These are phyloP conservation scores for Cladobotryum mycophilum DNA, from an alignment of 2,329 filamentous ascomycete genomes.

Conservation along the genomic window DNA sequence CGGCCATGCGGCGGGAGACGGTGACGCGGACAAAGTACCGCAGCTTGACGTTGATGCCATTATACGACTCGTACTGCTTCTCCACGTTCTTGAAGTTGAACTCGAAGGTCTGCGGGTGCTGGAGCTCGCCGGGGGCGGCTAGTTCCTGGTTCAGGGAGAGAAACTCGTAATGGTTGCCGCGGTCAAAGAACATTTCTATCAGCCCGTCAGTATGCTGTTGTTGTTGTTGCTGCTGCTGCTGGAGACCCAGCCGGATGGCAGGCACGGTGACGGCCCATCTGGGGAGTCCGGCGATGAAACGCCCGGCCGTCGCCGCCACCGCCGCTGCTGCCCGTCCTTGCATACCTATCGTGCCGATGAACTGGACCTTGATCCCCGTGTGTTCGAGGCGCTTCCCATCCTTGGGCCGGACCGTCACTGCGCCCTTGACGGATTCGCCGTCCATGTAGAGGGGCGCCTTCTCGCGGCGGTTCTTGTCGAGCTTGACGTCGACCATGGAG, in stretches of 20 bases:
- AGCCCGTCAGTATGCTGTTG: slow-evolving; percentile 11
- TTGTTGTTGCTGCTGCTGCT: slow-evolving; percentile 8
- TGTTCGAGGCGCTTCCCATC: slow-evolving; percentile 97
- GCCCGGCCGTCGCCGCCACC: background rate
- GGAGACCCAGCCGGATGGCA: slow-evolving; percentile 10
- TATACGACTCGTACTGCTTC: slow-evolving; percentile 99
- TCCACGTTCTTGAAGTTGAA: slow-evolving; percentile 99
- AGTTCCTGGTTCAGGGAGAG: slow-evolving; percentile 95
- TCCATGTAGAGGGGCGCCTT: slow-evolving; percentile 97
- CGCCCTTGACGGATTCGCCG: slow-evolving; percentile 95
- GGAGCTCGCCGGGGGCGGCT: slow-evolving; percentile 91
- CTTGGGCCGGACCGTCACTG: slow-evolving; percentile 90
- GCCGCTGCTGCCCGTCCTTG: slow-evolving; percentile 5
- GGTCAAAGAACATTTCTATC: slow-evolving; percentile 98
- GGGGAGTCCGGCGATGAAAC: background rate
- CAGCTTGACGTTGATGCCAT: slow-evolving; percentile 98
- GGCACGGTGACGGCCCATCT: slow-evolving; percentile 5
- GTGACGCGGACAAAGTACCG: slow-evolving; percentile 98
- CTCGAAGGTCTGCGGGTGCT: slow-evolving; percentile 96
- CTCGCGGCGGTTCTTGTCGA: slow-evolving; percentile 95
- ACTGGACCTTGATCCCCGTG: slow-evolving; percentile 98
- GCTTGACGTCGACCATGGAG: slow-evolving; percentile 93
- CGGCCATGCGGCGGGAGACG: slow-evolving; percentile 92
- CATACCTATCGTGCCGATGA: slow-evolving; percentile 93
- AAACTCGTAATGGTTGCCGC: slow-evolving; percentile 98